Conservation (phyloP, 768 basidiomycete genomes). For the Suillus ampliporus region DNA sequence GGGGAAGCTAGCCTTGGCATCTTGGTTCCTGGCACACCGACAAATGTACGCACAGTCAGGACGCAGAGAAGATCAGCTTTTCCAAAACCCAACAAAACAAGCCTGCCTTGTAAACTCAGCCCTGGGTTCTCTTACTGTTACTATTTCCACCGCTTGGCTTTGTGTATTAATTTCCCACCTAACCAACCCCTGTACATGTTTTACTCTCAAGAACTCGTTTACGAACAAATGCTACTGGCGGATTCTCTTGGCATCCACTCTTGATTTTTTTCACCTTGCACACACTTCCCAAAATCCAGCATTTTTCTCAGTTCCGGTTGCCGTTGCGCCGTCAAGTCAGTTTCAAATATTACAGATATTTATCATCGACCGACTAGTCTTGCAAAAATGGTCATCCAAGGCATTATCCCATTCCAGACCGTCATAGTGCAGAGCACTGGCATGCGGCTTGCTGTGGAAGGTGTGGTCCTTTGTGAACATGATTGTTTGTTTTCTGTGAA, state of each 20-base stretch:
- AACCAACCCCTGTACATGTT: too few species aligned
- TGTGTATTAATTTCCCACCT: conserved; percentile 5
- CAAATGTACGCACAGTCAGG: not conserved
- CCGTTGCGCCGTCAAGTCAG: not conserved
- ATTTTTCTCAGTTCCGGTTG: conserved; percentile 9
- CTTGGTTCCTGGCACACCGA: too few species aligned
- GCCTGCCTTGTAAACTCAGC: not conserved
- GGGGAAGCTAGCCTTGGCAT: not conserved
- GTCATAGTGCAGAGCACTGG: conserved; percentile 12
- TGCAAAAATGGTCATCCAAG: conserved; percentile 6
- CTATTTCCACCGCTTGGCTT: conserved; percentile 8
- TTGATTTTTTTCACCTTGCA: conserved; percentile 11
- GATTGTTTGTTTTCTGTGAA: conserved; percentile 5
- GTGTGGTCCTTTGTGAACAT: conserved; percentile 12
- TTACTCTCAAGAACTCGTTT: conserved; percentile 7
- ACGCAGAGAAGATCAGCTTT: not conserved
- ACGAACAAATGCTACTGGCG: conserved; percentile 15
- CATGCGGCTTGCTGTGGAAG: too few species aligned
- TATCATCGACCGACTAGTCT: not conserved
- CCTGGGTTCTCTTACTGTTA: too few species aligned
- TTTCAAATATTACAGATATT: conserved; percentile 9
- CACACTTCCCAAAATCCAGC: conserved; percentile 5
- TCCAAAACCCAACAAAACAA: not conserved
- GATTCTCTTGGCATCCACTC: conserved; percentile 13
- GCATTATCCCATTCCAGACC: conserved; percentile 11